Evolutionary conservation across 495 filamentous ascomycete species (phyloP).

Genomic region (Rusavskia elegans): DNA sequence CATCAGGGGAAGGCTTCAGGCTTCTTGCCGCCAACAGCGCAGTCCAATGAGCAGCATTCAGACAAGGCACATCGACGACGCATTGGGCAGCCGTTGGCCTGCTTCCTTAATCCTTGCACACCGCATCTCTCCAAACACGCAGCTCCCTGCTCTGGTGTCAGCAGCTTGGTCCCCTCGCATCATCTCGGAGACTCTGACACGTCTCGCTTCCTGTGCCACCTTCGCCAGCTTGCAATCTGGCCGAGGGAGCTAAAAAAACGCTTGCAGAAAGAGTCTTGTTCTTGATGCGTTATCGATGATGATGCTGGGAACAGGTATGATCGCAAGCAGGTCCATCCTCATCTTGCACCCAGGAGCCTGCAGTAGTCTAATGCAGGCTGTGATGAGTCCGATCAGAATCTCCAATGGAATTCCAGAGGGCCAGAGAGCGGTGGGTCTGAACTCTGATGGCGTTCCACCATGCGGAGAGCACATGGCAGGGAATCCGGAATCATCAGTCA

Average conservation of each 20-base stretch:
- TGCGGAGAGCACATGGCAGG: background rate
- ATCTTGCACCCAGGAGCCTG: background rate
- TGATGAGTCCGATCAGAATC: too few relatives aligned
- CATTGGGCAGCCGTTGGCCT: background rate
- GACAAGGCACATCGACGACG: background rate
- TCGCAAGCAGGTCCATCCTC: background rate
- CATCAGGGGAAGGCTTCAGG: too few relatives aligned
- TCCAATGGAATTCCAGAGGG: background rate
- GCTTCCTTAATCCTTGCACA: background rate
- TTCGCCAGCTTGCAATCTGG: too few relatives aligned
- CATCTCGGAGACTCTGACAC: too few relatives aligned
- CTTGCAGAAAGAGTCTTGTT: background rate
- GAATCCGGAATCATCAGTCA: background rate
- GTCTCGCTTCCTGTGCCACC: background rate
- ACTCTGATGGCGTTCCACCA: background rate
- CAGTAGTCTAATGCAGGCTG: background rate
- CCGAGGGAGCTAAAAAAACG: too few relatives aligned
- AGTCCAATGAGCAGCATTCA: background rate
- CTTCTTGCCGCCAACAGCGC: background rate
- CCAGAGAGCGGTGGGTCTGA: background rate
- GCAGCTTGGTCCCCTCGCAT: too few relatives aligned
- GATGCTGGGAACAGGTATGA: too few relatives aligned
- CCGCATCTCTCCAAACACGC: background rate
- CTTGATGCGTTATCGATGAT: too few relatives aligned
- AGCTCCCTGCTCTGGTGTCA: too few relatives aligned